These are phyloP conservation scores for Fusarium albosuccineum DNA, from an alignment of 2,329 filamentous ascomycete genomes.

Conservation along the genomic window DNA sequence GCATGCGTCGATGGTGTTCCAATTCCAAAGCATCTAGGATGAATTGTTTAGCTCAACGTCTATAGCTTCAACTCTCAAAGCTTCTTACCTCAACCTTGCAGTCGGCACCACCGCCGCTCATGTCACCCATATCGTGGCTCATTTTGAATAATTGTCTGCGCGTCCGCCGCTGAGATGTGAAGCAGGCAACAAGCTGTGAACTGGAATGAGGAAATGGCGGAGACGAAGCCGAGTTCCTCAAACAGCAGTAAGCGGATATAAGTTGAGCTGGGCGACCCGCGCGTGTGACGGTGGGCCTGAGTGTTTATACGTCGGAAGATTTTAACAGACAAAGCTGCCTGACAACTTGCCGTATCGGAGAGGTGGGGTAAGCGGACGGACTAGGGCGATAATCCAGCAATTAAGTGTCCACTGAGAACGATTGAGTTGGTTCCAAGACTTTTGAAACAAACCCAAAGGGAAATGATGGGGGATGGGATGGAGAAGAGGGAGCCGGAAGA, in stretches of 20 bases:
- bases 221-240: not conserved
- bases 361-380: constrained; percentile 22
- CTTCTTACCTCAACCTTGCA: constrained; percentile 52
- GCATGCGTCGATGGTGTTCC: constrained; percentile 78
- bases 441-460: not conserved
- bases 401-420: constrained; percentile 34
- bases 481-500: constrained; percentile 13
- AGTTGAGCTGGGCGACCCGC: not conserved
- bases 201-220: not conserved
- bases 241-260: not conserved
- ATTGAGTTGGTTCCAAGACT: constrained; percentile 42
- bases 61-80: not conserved
- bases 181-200: not conserved
- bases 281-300: not conserved
- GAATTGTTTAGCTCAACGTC: constrained; percentile 9
- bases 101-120: constrained; percentile 32
- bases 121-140: constrained; percentile 37
- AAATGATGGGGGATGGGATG: constrained; percentile 14
- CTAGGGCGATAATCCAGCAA: constrained; percentile 20
- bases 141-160: constrained; percentile 17
- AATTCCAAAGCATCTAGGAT: constrained; percentile 83
- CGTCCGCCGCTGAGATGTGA: not conserved
- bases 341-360: constrained; percentile 4
- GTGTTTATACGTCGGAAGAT: constrained; percentile 12
- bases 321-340: not conserved